Conservation (phyloP, 2,329 filamentous ascomycete species). For the Drechslerella dactyloides region DNA sequence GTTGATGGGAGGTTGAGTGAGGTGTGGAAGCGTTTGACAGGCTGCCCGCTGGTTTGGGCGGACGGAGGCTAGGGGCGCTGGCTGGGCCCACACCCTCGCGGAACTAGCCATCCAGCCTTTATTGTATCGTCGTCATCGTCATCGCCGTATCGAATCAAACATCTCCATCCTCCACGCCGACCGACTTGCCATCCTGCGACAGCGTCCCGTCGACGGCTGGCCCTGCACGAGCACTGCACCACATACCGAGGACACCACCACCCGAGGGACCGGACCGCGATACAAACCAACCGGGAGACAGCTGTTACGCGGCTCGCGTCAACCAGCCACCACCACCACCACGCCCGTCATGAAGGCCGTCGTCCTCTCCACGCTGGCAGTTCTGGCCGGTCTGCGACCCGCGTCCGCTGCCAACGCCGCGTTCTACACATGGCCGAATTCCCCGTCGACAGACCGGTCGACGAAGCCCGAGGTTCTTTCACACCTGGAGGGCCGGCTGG, state of each 20-base stretch:
- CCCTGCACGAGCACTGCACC: background rate
- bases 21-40: constrained; percentile 38
- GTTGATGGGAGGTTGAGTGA: constrained; percentile 5
- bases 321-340: constrained; percentile 29
- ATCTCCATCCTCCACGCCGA: background rate
- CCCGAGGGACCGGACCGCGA: background rate
- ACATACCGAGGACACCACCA: constrained; percentile 1
- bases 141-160: constrained; percentile 2
- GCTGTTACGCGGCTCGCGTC: constrained; percentile 21
- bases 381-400: constrained; percentile 30
- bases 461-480: constrained; percentile 37
- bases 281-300: background rate
- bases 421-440: constrained; percentile 48
- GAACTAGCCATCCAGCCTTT: constrained; percentile 43
- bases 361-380: constrained; percentile 38
- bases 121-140: constrained; percentile 23
- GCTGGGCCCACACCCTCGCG: constrained; percentile 26
- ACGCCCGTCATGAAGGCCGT: constrained; percentile 35
- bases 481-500: constrained; percentile 26
- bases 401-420: constrained; percentile 35
- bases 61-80: background rate
- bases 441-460: constrained; percentile 15
- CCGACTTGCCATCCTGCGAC: background rate
- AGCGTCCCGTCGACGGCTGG: constrained; percentile 8
- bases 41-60: constrained; percentile 3